Base-by-base conservation (phyloP, 768 basidiomycete genomes). In the Chiua virens region DNA sequence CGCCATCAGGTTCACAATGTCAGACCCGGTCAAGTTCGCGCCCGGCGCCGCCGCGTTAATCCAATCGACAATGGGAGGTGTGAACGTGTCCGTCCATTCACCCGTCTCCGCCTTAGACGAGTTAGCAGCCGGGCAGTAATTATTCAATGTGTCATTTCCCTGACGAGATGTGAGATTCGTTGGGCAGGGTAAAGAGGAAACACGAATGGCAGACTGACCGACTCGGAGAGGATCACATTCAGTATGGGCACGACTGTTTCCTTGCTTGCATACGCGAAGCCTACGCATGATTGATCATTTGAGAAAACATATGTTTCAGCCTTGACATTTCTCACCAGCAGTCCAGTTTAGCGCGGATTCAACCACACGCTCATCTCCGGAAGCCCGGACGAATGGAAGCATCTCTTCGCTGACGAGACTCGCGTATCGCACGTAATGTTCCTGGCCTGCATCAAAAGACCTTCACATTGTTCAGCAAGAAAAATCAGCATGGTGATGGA, bases 301-400 rank as follows among this genome's bases (percentile, higher is more conserved):
- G 14, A 61, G 44, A 28, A 43, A 36, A 5, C n/a, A n/a, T n/a
- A n/a, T 4, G 5, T n/a, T 17, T 7, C 27, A 9, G 30, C 28
- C 11, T 30, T 15, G 1, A 27, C 23, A n/a, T n/a, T 36, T 15
- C 61, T 45, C 52, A 83, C 87, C 88, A 39, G 72, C 69, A 6
- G 73, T 70, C 88, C 89, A 89, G 59, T 88, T 88, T 13, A 63
- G 69, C 1, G 87, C 87, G 25, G 83, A 82, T 30, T 79, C 69
- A 5, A 89, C 72, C 5, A 89, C 86, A 21, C 89, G 78, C 7
- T 59, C 58, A 8, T 75, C 73, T 15, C 74, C 71, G 1, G 77
- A 74, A 3, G 77, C 70, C 8, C 81, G 69, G 3, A 81, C 66
- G 46, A 81, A 83, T 2, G 85, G 85, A 8, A 79, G 50, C 47